Evolutionary conservation across 257 asterid genomes (phyloP).

Genomic region (Solanum chilense): DNA sequence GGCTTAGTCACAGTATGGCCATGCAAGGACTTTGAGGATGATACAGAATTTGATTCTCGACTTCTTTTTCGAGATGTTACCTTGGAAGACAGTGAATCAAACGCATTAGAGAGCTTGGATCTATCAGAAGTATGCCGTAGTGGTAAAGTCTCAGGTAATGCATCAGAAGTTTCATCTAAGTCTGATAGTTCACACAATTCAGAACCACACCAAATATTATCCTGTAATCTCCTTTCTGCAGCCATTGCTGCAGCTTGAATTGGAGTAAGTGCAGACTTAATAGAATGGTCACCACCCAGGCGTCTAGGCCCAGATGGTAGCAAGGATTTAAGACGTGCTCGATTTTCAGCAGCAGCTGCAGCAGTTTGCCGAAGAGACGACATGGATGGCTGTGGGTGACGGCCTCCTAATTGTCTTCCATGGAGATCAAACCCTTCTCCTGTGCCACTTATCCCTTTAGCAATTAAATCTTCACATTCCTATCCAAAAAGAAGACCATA

Average conservation of each 20-base stretch:
- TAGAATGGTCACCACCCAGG: conserved; percentile 75
- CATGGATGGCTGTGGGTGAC: conserved; percentile 32
- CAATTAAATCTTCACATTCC: conserved; percentile 87
- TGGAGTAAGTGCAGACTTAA: conserved; percentile 71
- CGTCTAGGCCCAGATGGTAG: conserved; percentile 76
- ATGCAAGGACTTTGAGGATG: conserved; percentile 8
- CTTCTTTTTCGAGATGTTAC: conserved; percentile 48
- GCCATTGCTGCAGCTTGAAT: conserved; percentile 99
- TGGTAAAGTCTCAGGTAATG: conserved; percentile 16
- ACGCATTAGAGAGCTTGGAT: conserved; percentile 5
- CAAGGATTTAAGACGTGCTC: conserved; percentile 55
- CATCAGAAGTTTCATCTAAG: conserved; percentile 39
- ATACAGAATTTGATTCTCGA: conserved; percentile 22
- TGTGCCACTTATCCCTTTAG: conserved; percentile 63
- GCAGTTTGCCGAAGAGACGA: conserved; percentile 58
- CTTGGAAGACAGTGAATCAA: conserved; percentile 9
- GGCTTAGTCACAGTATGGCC: conserved; percentile 15
- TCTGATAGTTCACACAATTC: conserved; percentile 47
- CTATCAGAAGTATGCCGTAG: conserved; percentile 23
- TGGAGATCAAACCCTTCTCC: conserved; percentile 88
- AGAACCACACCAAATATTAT: conserved; percentile 89
- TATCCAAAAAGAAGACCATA: conserved; percentile 5
- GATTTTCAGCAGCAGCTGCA: conserved; percentile 77
- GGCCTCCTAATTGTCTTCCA: conserved; percentile 83
- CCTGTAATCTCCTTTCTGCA: conserved; percentile 87